Conservation (phyloP, 305 asterid species). For the Fraxinus sp. region DNA sequence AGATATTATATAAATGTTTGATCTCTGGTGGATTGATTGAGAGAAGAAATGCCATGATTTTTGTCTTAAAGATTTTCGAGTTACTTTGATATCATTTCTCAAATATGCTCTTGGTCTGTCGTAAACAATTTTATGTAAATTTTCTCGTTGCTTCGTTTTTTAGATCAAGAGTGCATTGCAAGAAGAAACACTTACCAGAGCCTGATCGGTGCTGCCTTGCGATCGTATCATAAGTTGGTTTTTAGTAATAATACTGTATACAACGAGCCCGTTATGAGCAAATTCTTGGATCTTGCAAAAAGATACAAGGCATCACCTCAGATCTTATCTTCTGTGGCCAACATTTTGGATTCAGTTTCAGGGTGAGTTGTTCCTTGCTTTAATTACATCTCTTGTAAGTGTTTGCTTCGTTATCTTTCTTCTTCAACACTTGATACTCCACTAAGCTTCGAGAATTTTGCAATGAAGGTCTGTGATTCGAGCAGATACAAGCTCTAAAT, state of each 20-base stretch:
- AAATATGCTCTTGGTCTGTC: neutral
- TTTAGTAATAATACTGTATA: slow-evolving; percentile 36
- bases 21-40: slow-evolving; percentile 3
- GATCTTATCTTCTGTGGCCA: slow-evolving; percentile 80
- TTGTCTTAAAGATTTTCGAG: slow-evolving; percentile 1
- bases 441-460: slow-evolving; percentile 27
- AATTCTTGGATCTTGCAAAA: slow-evolving; percentile 63
- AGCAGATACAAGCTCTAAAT: slow-evolving; percentile 38
- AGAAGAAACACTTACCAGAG: slow-evolving; percentile 51
- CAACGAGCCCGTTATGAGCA: slow-evolving; percentile 44
- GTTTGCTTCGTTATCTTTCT: slow-evolving; percentile 19
- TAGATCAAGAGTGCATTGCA: slow-evolving; percentile 34
- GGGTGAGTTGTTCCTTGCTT: slow-evolving; percentile 45
- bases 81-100: slow-evolving; percentile 17
- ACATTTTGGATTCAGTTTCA: slow-evolving; percentile 58
- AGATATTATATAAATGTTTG: neutral
- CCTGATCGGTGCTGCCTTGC: slow-evolving; percentile 73
- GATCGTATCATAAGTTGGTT: slow-evolving; percentile 53
- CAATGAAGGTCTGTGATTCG: slow-evolving; percentile 42
- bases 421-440: slow-evolving; percentile 7
- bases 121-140: slow-evolving; percentile 8
- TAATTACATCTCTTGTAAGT: slow-evolving; percentile 6
- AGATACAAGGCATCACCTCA: slow-evolving; percentile 67
- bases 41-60: slow-evolving; percentile 5
- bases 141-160: slow-evolving; percentile 18